Evolutionary conservation across 2,329 filamentous ascomycete genomes (phyloP), one percentile per base, ranked within the genome.

Genomic region (Alternaria arborescens): DNA sequence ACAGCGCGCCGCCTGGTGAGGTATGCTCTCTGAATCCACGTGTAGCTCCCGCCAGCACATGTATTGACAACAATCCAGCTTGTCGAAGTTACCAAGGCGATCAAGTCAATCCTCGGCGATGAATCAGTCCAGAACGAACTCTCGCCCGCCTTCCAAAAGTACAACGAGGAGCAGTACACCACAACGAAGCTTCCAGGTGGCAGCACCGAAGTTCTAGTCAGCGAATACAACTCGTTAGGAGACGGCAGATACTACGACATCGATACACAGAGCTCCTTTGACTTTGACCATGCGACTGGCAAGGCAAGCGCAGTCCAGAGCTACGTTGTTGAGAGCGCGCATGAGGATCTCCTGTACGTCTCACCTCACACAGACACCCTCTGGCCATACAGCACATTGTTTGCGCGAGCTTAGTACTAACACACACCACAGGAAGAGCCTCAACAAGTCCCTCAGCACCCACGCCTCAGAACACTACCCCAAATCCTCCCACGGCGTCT

Each of bases 1-100:
- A 97, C 83, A 92, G 93, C 76, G 93, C 95, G 73, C 95, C 95
- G 48, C 95, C 95, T 22, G 95, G 95, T 84, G 95, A 99, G 91
- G 94, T 97, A 87, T 72, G 38, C 24, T n/a, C 18, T 79, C 32
- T 60, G 26, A 52, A 43, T 18, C 40, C 20, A 32, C 56, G 22
- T 16, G 36, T 28, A 47, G 43, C 42, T 43, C 50, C 41, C 26
- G 14, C 41, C 40, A 41, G 40, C 16, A 26, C 26, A 55, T 16
- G 34, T 55, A 61, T 71, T 78, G 72, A 76, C 68, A 67, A 30
- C 57, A 34, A 36, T 60, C 53, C 68, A 97, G 93, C 90, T 97
- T 70, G 86, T 88, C 80, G 93, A 97, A 83, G 92, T 97, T 68
- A 88, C 96, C 68, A 90, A 91, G 80, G 95, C 97, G 78, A 96